These are phyloP conservation scores for Apiotrichum gracile DNA, from an alignment of 1,284 basidiomycete species.

Conservation along the genomic window DNA sequence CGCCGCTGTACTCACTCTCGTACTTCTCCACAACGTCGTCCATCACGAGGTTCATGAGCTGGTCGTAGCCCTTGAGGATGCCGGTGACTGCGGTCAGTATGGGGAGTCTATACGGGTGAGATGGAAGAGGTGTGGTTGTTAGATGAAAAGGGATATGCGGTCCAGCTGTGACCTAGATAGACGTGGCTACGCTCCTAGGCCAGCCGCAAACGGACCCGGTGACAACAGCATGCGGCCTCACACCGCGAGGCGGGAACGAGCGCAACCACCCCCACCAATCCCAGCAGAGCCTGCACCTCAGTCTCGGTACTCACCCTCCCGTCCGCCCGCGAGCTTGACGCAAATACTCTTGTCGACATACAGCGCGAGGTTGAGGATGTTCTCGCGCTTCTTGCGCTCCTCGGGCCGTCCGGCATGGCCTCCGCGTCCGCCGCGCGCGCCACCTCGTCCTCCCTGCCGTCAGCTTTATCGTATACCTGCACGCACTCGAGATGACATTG, in stretches of 20 bases:
- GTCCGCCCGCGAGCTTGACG: conserved; percentile 93
- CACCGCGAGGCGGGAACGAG: too few species aligned
- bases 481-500: conserved; percentile 21
- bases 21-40: conserved; percentile 49
- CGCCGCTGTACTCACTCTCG: conserved; percentile 47
- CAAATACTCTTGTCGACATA: conserved; percentile 87
- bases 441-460: conserved; percentile 17
- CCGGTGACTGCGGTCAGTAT: conserved; percentile 64
- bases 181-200: too few species aligned
- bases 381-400: conserved; percentile 88
- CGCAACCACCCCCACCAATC: too few species aligned
- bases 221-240: too few species aligned
- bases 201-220: too few species aligned
- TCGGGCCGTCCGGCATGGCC: conserved; percentile 24
- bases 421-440: conserved; percentile 34
- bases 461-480: not conserved
- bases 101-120: too few species aligned
- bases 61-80: conserved; percentile 90
- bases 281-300: too few species aligned
- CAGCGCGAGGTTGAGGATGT: conserved; percentile 90
- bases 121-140: not conserved
- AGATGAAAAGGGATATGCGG: not conserved
- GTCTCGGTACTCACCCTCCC: conserved; percentile 65
- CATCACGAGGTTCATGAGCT: conserved; percentile 81
- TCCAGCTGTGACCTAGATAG: too few species aligned